Conservation (phyloP, 805 yeast species). For the Saturnispora dispora region DNA sequence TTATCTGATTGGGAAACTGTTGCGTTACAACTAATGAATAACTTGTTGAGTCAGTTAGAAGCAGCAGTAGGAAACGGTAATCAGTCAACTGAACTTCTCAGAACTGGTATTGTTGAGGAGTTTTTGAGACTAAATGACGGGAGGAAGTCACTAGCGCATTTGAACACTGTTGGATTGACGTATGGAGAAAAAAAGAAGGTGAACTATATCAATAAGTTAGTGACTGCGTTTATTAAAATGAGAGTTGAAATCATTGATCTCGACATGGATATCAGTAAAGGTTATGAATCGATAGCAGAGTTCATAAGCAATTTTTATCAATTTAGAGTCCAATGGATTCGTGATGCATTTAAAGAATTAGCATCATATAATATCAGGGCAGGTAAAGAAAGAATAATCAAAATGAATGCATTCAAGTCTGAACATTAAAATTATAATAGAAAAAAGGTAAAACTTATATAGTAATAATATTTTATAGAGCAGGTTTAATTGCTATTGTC, state of each 20-base stretch:
- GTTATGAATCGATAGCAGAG: conserved; percentile 56
- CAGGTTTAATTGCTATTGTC: conserved; percentile 13
- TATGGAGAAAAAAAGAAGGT: conserved; percentile 45
- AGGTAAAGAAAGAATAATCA: background rate
- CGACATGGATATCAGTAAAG: conserved; percentile 37
- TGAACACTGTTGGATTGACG: conserved; percentile 8
- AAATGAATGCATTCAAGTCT: background rate
- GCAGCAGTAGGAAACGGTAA: conserved; percentile 4
- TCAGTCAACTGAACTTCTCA: background rate
- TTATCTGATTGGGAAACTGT: background rate
- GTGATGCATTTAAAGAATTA: conserved; percentile 30
- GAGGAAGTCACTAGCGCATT: background rate
- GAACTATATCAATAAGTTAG: conserved; percentile 36
- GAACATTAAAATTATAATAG: background rate
- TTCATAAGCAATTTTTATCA: conserved; percentile 51
- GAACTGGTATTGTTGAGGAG: conserved; percentile 2
- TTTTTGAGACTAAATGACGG: conserved; percentile 4
- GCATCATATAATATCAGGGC: conserved; percentile 18
- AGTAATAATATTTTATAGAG: background rate
- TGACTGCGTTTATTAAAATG: conserved; percentile 32
- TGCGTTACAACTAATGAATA: background rate
- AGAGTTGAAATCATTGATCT: conserved; percentile 35
- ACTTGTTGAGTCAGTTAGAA: conserved; percentile 9
- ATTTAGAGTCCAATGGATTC: conserved; percentile 37
- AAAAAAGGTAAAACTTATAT: background rate